Conservation (phyloP, 495 filamentous ascomycete genomes). For the Podospora australis region DNA sequence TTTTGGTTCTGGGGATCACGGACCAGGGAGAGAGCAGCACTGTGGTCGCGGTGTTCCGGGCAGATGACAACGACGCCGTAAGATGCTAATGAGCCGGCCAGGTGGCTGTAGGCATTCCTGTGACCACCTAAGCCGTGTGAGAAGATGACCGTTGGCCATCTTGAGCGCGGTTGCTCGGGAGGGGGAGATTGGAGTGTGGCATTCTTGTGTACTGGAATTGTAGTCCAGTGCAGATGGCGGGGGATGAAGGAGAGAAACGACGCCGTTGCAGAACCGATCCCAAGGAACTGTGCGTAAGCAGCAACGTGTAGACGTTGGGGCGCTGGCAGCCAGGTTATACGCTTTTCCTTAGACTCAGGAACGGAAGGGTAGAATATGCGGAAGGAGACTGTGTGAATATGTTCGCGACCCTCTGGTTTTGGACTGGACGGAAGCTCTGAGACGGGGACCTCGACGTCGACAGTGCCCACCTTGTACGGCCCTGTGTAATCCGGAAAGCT, state of each 20-base stretch:
- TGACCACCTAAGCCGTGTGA: constrained; percentile 73
- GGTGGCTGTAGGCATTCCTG: constrained; percentile 66
- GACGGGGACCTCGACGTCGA: constrained; percentile 68
- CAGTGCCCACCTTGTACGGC: constrained; percentile 64
- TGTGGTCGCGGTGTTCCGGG: constrained; percentile 71
- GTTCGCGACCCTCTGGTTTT: constrained; percentile 41
- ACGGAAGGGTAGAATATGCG: constrained; percentile 68
- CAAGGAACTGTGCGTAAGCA: constrained; percentile 63
- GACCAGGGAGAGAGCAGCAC: constrained; percentile 58
- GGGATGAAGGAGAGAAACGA: constrained; percentile 57
- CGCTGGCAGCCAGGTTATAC: constrained; percentile 62
- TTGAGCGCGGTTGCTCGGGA: constrained; percentile 24
- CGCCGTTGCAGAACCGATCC: constrained; percentile 47
- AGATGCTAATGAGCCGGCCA: constrained; percentile 63
- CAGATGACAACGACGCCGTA: constrained; percentile 71
- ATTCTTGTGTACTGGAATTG: constrained; percentile 45
- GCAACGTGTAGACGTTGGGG: constrained; percentile 63
- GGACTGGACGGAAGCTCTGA: constrained; percentile 48
- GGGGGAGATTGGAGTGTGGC: constrained; percentile 28
- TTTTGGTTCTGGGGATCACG: constrained; percentile 37
- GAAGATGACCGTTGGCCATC: constrained; percentile 75
- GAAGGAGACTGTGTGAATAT: constrained; percentile 61
- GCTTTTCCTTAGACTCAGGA: constrained; percentile 32
- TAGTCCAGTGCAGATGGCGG: constrained; percentile 59
- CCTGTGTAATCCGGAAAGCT: constrained; percentile 63